Conservation (phyloP, 148 eudicot species). For the Silene latifolia region DNA sequence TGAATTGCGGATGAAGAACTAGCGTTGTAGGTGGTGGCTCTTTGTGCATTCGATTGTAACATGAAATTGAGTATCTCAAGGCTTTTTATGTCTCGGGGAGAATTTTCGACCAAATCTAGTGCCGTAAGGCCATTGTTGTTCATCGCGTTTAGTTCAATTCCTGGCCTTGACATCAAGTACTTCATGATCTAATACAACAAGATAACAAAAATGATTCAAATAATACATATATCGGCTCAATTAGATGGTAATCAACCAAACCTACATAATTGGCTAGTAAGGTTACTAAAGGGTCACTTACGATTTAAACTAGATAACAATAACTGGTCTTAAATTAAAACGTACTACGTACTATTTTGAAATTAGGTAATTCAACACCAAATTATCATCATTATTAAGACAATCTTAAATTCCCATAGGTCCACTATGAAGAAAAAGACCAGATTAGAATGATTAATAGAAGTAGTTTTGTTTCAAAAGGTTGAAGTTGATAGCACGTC, state of each 20-base stretch:
- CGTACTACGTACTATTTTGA: too few relatives aligned
- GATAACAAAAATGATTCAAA: not conserved
- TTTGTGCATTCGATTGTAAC: slow-evolving; percentile 19
- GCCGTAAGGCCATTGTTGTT: slow-evolving; percentile 34
- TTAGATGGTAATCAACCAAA: too few relatives aligned
- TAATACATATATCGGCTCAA: too few relatives aligned
- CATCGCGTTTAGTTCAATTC: slow-evolving; percentile 15
- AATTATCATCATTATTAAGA: too few relatives aligned
- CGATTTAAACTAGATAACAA: too few relatives aligned
- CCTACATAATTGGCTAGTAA: too few relatives aligned
- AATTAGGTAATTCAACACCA: too few relatives aligned
- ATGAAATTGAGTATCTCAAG: slow-evolving; percentile 34
- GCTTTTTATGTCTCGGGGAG: slow-evolving; percentile 35
- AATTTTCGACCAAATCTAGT: slow-evolving; percentile 33
- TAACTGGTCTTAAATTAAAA: too few relatives aligned
- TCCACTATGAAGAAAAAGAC: not conserved
- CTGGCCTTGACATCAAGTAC: slow-evolving; percentile 24
- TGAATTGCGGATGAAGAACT: not conserved
- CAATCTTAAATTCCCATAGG: too few relatives aligned
- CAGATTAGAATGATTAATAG: not conserved
- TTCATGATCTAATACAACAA: slow-evolving; percentile 25
- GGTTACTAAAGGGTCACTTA: too few relatives aligned
- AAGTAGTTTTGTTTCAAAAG: not conserved
- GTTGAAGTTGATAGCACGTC: not conserved
- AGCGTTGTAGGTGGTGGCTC: not conserved